phyloP scores from a whole-genome alignment of 192 early-diverging fungal species.

The Coemansia sp. region DNA sequence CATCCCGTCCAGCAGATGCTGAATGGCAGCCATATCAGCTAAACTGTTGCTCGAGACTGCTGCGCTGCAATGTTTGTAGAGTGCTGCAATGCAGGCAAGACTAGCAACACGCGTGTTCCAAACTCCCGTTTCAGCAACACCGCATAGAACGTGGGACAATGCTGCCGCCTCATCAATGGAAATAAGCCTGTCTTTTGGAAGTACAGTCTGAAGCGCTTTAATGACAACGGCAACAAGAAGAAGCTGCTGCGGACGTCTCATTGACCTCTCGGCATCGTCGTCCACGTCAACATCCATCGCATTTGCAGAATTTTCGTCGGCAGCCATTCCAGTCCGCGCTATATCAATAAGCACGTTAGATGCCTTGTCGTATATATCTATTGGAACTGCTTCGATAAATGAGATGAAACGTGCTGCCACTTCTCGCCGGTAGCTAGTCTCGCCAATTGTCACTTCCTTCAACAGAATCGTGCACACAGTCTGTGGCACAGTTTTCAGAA shows the following conservation, averaged over 20 bases:
- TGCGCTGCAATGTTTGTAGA: slow-evolving; percentile 40
- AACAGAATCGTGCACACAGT: slow-evolving; percentile 28
- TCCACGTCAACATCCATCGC: slow-evolving; percentile 14
- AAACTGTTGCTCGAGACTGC: background rate
- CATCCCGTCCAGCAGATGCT: background rate
- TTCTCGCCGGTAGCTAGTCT: slow-evolving; percentile 27
- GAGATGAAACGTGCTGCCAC: slow-evolving; percentile 21
- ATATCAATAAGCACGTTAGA: slow-evolving; percentile 19
- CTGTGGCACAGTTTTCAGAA: background rate
- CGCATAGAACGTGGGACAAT: slow-evolving; percentile 52
- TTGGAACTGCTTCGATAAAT: slow-evolving; percentile 15
- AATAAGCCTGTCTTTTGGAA: slow-evolving; percentile 16
- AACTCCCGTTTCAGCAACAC: slow-evolving; percentile 63
- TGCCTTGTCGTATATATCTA: slow-evolving; percentile 21
- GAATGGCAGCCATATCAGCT: background rate
- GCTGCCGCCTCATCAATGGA: slow-evolving; percentile 48
- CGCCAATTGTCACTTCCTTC: slow-evolving; percentile 30
- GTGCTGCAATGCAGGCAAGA: slow-evolving; percentile 64
- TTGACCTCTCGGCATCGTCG: slow-evolving; percentile 19
- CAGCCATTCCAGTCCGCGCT: background rate
- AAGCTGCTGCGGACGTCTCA: slow-evolving; percentile 42
- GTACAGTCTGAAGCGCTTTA: slow-evolving; percentile 24
- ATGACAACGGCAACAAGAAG: slow-evolving; percentile 35
- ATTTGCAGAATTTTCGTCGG: background rate
- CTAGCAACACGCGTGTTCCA: slow-evolving; percentile 84